Evolutionary conservation across 2,329 filamentous ascomycete species (phyloP), one percentile per base, ranked within the genome.

Genomic region (Alternaria hordeiaustralica): DNA sequence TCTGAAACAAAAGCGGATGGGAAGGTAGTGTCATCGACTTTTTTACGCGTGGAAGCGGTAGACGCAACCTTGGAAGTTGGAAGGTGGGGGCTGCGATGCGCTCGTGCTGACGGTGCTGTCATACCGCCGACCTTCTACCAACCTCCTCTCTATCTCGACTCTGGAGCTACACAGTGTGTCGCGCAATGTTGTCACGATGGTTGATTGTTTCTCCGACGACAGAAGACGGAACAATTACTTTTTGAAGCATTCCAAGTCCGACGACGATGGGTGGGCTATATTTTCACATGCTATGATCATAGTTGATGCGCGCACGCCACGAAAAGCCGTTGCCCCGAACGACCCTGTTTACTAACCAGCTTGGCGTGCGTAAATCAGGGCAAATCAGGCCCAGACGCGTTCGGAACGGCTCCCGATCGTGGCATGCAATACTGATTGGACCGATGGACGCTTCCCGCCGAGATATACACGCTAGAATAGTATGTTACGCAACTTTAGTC

Each of bases 401-500:
- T n/a, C 49, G 23, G 26, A 13, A 15, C 20, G 15, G 28, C 20
- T 10, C 46, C 12, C 50, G 41, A 46, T 30, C 20, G 33, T 28
- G n/a, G 12, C 3, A 25, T 11, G 3, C 8, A 6, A 1, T 6
- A 6, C 5, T 56, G 51, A 73, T 71, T 72, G 68, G 65, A 36
- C 13, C 28, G 30, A 41, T 41, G 28, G 6, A 63, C 55, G 57
- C 58, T 33, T 71, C 62, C 53, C 30, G 63, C 56, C 55, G 65
- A 55, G 43, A 64, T 58, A 28, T 46, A 62, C 30, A 58, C 60
- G 68, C 62, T 59, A 63, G 25, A 13, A 60, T 67, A 57, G 58
- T 55, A 57, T 44, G 55, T 70, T 71, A 70, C 70, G 73, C 68
- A 71, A 73, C 65, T n/a, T n/a, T n/a, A n/a, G n/a, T n/a, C n/a